These are phyloP conservation scores for Stemphylium lycopersici DNA, from an alignment of 2,329 filamentous ascomycete species.

Conservation along the genomic window DNA sequence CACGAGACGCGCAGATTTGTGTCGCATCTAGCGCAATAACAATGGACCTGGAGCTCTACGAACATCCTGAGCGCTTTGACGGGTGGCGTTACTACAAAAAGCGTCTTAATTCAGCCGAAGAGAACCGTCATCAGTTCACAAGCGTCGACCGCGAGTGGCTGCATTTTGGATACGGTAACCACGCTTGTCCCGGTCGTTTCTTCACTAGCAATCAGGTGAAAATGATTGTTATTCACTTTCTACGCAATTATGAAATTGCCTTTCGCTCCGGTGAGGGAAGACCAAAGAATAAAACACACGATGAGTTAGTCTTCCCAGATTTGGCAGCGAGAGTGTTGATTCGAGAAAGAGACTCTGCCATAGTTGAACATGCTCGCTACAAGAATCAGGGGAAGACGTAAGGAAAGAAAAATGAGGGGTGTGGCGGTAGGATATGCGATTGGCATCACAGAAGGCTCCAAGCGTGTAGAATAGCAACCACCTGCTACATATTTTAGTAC, in stretches of 20 bases:
- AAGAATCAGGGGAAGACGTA: too few species aligned
- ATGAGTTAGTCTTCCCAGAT: background rate
- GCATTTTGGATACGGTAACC: background rate
- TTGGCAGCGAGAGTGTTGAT: background rate
- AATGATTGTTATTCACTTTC: background rate
- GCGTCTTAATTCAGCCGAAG: background rate
- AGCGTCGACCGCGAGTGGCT: too few species aligned
- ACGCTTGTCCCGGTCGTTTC: background rate
- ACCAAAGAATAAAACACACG: background rate
- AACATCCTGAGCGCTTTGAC: background rate
- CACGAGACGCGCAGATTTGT: slow-evolving; percentile 12
- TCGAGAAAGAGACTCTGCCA: slow-evolving; percentile 56
- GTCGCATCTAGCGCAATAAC: background rate
- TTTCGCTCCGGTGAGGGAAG: background rate
- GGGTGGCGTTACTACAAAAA: background rate
- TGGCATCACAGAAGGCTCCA: too few species aligned
- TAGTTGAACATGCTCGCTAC: too few species aligned
- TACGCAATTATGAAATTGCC: background rate
- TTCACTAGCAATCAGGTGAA: background rate
- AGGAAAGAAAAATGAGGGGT: too few species aligned
- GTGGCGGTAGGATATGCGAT: too few species aligned
- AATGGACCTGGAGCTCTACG: background rate
- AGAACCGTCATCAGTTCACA: background rate
- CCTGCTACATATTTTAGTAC: too few species aligned
- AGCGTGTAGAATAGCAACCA: too few species aligned